Evolutionary conservation across 106 monocot genomes (phyloP), one percentile per base, ranked within the genome.

Genomic region (Phalaenopsis equestris): DNA sequence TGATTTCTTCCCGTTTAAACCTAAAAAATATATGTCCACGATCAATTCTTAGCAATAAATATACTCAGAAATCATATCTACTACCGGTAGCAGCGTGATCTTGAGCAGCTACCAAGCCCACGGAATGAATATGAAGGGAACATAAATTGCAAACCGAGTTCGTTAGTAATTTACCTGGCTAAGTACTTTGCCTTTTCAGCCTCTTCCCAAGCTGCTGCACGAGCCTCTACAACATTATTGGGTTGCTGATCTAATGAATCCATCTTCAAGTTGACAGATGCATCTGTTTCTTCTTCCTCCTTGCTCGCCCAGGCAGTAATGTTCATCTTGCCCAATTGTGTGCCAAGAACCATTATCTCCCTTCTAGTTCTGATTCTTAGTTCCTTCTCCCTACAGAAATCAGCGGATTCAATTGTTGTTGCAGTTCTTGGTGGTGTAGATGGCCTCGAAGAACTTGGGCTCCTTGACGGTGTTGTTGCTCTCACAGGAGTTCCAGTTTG

Each of bases 231-330:
- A 49, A 86, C 81, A 80, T 61, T 86, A 80, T 82, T 87, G 17
- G 76, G 52, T 68, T 83, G 41, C 30, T 83, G 79, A 21, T 84
- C 88, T 47, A 77, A 64, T 14, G 78, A 70, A 30, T 79, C 76
- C 21, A 75, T 68, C 23, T 89, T 84, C 10, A 80, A 70, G 38
- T 84, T 81, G 72, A 11, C 42, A 78, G 86, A 82, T 65, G 61
- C 70, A 82, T 85, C 82, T 3, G 61, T 87, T 64, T 80, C 86
- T 41, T 97, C 87, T 38, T 89, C 92, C 72, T 94, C 89, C 74
- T 87, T 94, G 84, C 98, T 90, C 9, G 98, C 98, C 98, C 98
- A 99, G 6, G 94, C 92, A 72, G 94, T 85, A 88, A 99, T 99
- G 73, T 87, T 99, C 38, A 64, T 84, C 82, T 99, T 99, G 19